Conservation (phyloP, 2,329 filamentous ascomycete species). For the Calonectria montana region DNA sequence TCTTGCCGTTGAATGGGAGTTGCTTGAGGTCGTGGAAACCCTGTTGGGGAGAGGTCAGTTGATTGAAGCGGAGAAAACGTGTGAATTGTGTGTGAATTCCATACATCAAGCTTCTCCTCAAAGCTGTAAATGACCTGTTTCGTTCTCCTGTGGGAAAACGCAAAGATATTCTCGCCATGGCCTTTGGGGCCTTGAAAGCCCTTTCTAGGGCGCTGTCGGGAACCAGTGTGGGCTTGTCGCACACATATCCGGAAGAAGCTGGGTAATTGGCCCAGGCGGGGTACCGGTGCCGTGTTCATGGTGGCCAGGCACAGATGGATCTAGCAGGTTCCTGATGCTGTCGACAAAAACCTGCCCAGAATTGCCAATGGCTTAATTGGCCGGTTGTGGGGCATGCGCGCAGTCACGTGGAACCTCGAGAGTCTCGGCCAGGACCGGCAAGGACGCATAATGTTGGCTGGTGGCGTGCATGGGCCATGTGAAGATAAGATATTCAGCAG, state of each 20-base stretch:
- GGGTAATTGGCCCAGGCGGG: conserved; percentile 56
- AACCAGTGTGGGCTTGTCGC: conserved; percentile 50
- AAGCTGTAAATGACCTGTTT: conserved; percentile 67
- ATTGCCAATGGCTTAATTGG: conserved; percentile 22
- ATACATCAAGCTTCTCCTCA: conserved; percentile 57
- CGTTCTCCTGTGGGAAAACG: conserved; percentile 62
- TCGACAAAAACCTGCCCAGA: conserved; percentile 36
- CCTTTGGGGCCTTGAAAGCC: conserved; percentile 48
- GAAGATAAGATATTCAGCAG: conserved; percentile 39
- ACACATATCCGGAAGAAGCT: conserved; percentile 54
- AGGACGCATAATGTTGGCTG: neutral
- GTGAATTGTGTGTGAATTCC: conserved; percentile 29
- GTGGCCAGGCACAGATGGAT: conserved; percentile 41
- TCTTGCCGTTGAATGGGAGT: conserved; percentile 75
- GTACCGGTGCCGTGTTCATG: conserved; percentile 52
- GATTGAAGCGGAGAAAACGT: neutral
- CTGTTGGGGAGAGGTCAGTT: conserved; percentile 36
- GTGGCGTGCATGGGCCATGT: conserved; percentile 35
- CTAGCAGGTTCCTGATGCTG: conserved; percentile 31
- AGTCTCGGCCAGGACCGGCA: conserved; percentile 11
- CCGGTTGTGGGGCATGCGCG: conserved; percentile 32
- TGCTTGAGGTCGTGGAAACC: conserved; percentile 62
- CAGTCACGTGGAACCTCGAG: conserved; percentile 39
- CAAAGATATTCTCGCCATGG: conserved; percentile 69
- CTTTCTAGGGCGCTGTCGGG: conserved; percentile 35